phyloP scores from a whole-genome alignment of 306 rosid genomes.

The Astragalus glycyphyllos region DNA sequence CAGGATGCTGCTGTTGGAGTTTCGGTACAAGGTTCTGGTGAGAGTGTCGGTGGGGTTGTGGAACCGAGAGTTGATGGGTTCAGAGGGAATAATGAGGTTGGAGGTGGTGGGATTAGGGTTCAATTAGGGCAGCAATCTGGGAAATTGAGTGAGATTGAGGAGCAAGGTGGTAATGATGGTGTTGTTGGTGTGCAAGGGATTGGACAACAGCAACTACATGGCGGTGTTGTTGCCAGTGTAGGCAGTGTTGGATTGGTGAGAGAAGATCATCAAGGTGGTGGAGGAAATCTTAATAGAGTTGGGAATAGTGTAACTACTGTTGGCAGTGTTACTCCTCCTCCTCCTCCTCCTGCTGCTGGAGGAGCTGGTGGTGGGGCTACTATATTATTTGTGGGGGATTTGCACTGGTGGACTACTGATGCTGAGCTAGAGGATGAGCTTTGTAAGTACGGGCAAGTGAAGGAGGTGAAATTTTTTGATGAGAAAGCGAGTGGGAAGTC shows the following conservation, averaged over 20 bases:
- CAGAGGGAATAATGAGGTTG: slow-evolving; percentile 60
- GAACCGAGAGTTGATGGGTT: slow-evolving; percentile 51
- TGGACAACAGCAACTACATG: slow-evolving; percentile 63
- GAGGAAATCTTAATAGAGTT: slow-evolving; percentile 51
- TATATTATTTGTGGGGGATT: slow-evolving; percentile 88
- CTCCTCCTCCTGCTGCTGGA: no score
- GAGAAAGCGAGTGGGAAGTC: slow-evolving; percentile 99
- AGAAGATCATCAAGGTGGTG: slow-evolving; percentile 59
- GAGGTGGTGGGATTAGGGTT: slow-evolving; percentile 84
- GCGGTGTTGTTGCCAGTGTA: slow-evolving; percentile 50
- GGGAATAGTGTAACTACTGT: slow-evolving; percentile 52
- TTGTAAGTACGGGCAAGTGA: slow-evolving; percentile 83
- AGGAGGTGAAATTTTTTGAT: slow-evolving; percentile 93
- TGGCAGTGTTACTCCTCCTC: no score
- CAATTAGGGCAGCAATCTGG: slow-evolving; percentile 69
- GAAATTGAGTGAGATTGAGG: slow-evolving; percentile 69
- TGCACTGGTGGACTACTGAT: slow-evolving; percentile 99
- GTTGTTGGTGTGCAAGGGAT: slow-evolving; percentile 57
- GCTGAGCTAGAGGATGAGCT: slow-evolving; percentile 85
- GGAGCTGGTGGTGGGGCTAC: slow-evolving; percentile 62
- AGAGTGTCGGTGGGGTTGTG: slow-evolving; percentile 50
- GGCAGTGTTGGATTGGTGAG: slow-evolving; percentile 69
- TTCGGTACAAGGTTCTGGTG: slow-evolving; percentile 56
- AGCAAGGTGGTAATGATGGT: slow-evolving; percentile 57
- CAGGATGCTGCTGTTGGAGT: no score